Base-by-base conservation (phyloP, 176 grass and related monocot species). In the Musa beccarii region DNA sequence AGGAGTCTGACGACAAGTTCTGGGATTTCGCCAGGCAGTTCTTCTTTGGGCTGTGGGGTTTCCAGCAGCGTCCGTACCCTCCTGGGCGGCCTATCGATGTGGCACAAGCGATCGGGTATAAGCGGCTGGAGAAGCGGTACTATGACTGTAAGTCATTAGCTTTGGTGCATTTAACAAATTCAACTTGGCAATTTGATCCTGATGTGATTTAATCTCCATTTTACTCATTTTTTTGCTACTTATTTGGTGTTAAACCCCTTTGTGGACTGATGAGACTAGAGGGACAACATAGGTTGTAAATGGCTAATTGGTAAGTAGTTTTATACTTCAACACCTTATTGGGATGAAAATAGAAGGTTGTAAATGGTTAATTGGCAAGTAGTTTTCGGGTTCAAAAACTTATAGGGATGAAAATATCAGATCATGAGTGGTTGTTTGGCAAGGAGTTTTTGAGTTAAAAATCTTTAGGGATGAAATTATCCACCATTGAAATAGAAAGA, bases 11-110 rank as follows among this genome's bases (percentile, higher is more conserved):
- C 20, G 55, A 80, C 55, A 80, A 80, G 69, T 80, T 80, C 21
- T 80, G 79, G 79, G 79, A 80, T 70, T 80, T 80, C n/a, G 59
- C 79, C 1, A 71, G 57, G 69, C 79, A 80, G 69, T 80, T 80
- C 68, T 73, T 80, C 29, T 80, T 80, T 13, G 79, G 79, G 55
- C 16, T 80, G 12, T 80, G 79, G 79, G 69, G 79, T 19, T 80
- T 80, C 69, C 49, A 54, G 69, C 79, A 80, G 57, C 69, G 79
- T n/a, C 69, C 79, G 14, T 80, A 80, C 22, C 79, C 79, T 28
- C 79, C 79, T 2, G 79, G 79, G 20, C 79, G 79, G 79, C 79
- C 79, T 1, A 80, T 80, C 9, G 79, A 80, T 73, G 79, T 80
- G 49, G 79, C 79, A 11, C 79, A 80, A 50, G 79, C 79, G 9